Evolutionary conservation across 2,329 filamentous ascomycete species (phyloP).

Genomic region (Aspergillus quadrilineatus): DNA sequence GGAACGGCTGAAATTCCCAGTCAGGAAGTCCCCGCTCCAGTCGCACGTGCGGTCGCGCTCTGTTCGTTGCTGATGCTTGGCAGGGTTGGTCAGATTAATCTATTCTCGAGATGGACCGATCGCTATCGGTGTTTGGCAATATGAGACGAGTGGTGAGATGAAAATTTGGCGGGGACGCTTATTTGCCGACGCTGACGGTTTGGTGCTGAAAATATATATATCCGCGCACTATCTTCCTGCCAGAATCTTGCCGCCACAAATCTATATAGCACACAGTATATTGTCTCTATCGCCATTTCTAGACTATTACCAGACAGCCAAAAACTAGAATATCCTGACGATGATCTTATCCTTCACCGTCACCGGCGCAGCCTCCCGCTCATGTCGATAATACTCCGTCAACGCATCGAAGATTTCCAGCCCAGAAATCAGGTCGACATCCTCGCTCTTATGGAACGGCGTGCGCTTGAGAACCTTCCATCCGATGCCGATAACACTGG

Average conservation of each 20-base stretch:
- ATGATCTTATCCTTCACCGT: slow-evolving; percentile 2
- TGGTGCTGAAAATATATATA: background rate
- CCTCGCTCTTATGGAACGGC: background rate
- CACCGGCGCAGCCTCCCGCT: background rate
- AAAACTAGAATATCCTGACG: background rate
- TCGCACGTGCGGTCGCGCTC: slow-evolving; percentile 5
- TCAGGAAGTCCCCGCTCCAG: background rate
- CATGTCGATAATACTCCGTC: slow-evolving; percentile 1
- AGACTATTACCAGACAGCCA: background rate
- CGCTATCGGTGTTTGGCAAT: background rate
- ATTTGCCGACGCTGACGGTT: too few relatives aligned
- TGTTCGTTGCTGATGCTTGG: background rate
- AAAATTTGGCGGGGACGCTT: too few relatives aligned
- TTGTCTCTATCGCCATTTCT: background rate
- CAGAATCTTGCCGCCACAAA: background rate
- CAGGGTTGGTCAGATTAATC: background rate
- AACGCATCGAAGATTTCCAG: background rate
- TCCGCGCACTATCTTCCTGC: background rate
- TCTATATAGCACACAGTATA: background rate
- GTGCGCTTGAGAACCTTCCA: slow-evolving; percentile 7
- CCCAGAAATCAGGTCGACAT: slow-evolving; percentile 2
- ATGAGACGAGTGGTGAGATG: background rate
- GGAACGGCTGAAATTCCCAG: background rate
- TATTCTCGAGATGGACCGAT: background rate
- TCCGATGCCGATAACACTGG: slow-evolving; percentile 1